Conservation (phyloP, 2,329 filamentous ascomycete species). For the Fusarium floridanum region DNA sequence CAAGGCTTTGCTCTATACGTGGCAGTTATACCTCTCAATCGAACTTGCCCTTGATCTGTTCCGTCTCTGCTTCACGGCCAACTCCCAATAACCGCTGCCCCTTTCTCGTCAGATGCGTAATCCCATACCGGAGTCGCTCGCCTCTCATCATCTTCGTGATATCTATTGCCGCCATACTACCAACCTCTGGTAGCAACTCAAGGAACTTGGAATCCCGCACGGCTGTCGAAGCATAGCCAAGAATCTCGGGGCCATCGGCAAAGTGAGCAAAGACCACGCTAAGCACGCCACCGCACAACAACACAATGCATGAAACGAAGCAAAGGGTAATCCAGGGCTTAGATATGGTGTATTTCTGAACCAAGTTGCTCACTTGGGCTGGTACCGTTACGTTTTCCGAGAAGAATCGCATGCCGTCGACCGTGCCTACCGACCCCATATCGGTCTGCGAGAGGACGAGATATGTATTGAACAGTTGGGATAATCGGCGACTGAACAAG, state of each 20-base stretch:
- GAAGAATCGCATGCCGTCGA: neutral
- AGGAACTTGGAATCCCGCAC: neutral
- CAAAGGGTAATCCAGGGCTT: neutral
- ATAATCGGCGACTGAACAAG: neutral
- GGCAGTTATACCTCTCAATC: neutral
- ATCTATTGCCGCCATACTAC: neutral
- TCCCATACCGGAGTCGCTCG: neutral
- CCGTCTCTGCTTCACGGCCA: neutral
- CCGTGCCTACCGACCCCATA: neutral
- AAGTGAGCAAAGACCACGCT: neutral
- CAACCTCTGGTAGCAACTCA: neutral
- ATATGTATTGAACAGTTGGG: neutral
- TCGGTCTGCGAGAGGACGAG: neutral
- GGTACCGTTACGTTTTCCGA: neutral
- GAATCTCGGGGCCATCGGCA: neutral
- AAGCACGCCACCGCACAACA: neutral
- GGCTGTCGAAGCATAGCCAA: neutral
- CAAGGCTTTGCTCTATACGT: neutral
- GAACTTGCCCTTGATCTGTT: neutral
- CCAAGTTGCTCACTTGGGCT: neutral
- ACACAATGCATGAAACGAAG: neutral
- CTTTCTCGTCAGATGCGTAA: neutral
- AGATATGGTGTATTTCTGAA: neutral
- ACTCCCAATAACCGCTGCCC: neutral
- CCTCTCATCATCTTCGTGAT: neutral